Base-by-base conservation (phyloP, 2,329 filamentous ascomycete genomes). In the Exophiala mesophila region DNA sequence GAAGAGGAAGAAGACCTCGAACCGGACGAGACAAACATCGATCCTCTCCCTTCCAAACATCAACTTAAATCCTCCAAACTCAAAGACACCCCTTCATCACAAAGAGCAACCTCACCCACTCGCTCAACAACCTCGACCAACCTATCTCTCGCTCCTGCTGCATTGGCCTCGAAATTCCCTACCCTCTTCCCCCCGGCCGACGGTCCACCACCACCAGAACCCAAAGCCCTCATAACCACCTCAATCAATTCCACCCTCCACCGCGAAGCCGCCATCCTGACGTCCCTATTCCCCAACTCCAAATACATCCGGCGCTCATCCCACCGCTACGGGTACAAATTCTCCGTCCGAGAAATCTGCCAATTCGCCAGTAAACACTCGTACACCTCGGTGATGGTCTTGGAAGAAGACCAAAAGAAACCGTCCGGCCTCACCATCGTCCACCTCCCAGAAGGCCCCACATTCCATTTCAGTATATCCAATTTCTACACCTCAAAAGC, bases 221-320 rank as follows among this genome's bases (percentile, higher is more conserved):
- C 92, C 38, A 94, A 96, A 66, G 81, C 97, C 51, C 80, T 98
- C 28, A 77, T 98, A 59, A 98, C 92, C 1, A 97, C 92, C 5
- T 85, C 82, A 9, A 74, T 96, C 57, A 89, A 95, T 68, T 88
- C 85, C 9, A 90, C 83, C 1, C 78, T 97, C 9, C 90, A 98
- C 71, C 66, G 82, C 49, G 80, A 94, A 70, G 89, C 88, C 36
- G 67, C 85, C 45, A 74, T 88, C 29, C 76, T 97, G 47, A 85
- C 83, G 47, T 76, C 77, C 7, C 70, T 97, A 47, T 94, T 97
- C 68, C 90, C 92, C 44, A 83, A 83, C 63, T 75, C 72, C 55
- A 73, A 71, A 32, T 96, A 97, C 67, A 85, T 98, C 55, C 86
- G 82, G 2, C 84, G 92, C 45, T 88, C 85, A 5, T 79, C 82